A percentile compares a stretch with the other conserved stretches of the same genome.
Conservation (phyloP, 2,329 filamentous ascomycete genomes). For the Fusarium continuum region DNA sequence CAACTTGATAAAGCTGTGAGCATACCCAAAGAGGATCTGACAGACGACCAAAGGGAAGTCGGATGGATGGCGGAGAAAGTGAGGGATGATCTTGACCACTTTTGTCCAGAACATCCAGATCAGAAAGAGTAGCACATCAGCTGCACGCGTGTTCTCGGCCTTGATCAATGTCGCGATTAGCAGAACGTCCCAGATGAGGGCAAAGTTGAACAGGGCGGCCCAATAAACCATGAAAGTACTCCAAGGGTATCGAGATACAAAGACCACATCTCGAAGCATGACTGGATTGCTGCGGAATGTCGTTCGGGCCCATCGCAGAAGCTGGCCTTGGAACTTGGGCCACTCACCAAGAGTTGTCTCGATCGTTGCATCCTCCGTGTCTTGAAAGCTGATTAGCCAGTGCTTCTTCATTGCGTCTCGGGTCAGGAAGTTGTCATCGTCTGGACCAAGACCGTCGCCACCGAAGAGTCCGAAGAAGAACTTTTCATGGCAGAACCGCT, state of each 20-base stretch:
- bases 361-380: conserved; percentile 56
- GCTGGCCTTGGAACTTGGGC: conserved; percentile 61
- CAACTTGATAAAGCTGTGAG: conserved; percentile 66
- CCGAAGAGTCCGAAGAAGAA: conserved; percentile 57
- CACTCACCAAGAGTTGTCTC: conserved; percentile 62
- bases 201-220: conserved; percentile 63
- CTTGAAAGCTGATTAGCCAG: conserved; percentile 66
- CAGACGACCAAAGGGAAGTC: conserved; percentile 61
- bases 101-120: conserved; percentile 65
- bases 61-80: conserved; percentile 60
- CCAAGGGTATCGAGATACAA: conserved; percentile 49
- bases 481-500: conserved; percentile 57
- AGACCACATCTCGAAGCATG: conserved; percentile 56
- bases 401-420: conserved; percentile 59
- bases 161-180: conserved; percentile 49
- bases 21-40: conserved; percentile 65
- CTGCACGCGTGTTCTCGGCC: neutral
- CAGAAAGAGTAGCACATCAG: conserved; percentile 29
- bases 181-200: conserved; percentile 59
- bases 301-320: conserved; percentile 65
- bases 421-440: conserved; percentile 71
- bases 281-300: conserved; percentile 66
- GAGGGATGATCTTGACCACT: conserved; percentile 63
- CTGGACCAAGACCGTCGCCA: conserved; percentile 52
- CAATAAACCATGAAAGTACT: conserved; percentile 65